Evolutionary conservation across 192 early-diverging fungal genomes (phyloP).

Genomic region (Mortierella claussenii): DNA sequence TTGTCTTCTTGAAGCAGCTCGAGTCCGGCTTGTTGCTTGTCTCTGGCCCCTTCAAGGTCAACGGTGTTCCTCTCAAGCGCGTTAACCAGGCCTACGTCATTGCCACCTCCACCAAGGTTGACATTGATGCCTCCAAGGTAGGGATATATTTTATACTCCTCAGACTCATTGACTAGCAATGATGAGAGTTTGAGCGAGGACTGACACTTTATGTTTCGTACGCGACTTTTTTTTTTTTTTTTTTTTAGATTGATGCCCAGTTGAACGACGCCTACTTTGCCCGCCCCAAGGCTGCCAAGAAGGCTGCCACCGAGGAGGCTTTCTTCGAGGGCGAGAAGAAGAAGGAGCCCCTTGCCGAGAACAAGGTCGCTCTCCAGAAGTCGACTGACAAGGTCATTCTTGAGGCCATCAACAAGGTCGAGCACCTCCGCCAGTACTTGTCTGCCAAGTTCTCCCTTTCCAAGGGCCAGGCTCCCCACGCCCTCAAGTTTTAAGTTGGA

Average conservation of each 20-base stretch:
- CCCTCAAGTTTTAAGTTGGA: constrained; percentile 90
- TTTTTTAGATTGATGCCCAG: constrained; percentile 70
- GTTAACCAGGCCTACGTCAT: constrained; percentile 99
- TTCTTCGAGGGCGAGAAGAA: constrained; percentile 83
- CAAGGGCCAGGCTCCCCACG: constrained; percentile 98
- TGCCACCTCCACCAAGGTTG: constrained; percentile 99
- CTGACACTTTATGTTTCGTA: no score
- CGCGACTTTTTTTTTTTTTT: no score
- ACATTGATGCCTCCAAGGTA: constrained; percentile 80
- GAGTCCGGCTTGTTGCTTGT: constrained; percentile 94
- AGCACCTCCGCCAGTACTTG: constrained; percentile 91
- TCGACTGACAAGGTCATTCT: constrained; percentile 85
- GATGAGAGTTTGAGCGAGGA: no score
- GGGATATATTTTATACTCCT: no score
- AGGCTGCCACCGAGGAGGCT: constrained; percentile 86
- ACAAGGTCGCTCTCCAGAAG: constrained; percentile 93
- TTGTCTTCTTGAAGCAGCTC: constrained; percentile 98
- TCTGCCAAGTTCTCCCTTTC: constrained; percentile 87
- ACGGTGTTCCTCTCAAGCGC: constrained; percentile 97
- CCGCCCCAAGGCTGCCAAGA: constrained; percentile 75
- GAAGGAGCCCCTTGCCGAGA: constrained; percentile 83
- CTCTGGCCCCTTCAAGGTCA: constrained; percentile 97
- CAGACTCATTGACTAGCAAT: no score
- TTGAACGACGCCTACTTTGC: constrained; percentile 97
- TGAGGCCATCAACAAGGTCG: constrained; percentile 84